Conservation (phyloP, 495 filamentous ascomycete genomes). For the Talaromyces trachyspermus region DNA sequence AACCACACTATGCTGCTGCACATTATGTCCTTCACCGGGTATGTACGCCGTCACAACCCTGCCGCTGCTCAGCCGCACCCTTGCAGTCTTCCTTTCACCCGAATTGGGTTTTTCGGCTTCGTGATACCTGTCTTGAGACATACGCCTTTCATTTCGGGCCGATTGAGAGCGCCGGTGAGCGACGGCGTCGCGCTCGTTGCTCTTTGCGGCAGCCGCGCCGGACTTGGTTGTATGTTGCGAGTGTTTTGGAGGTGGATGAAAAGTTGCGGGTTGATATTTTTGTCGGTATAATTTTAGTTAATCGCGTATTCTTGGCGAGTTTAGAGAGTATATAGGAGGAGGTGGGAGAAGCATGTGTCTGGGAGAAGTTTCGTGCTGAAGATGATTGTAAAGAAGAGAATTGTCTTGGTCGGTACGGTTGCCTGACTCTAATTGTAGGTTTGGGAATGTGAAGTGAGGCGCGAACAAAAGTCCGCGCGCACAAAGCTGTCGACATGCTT, state of each 20-base stretch:
- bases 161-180: constrained; percentile 75
- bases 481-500: not conserved
- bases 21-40: constrained; percentile 95
- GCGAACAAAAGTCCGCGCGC: constrained; percentile 5
- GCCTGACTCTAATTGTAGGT: not conserved
- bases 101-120: constrained; percentile 99
- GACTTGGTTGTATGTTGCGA: constrained; percentile 49
- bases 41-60: constrained; percentile 86
- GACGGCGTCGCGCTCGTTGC: constrained; percentile 70
- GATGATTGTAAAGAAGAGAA: not conserved
- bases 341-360: not conserved
- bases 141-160: constrained; percentile 86
- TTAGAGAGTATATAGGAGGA: not conserved
- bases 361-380: not conserved
- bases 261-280: constrained; percentile 27
- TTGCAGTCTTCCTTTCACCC: constrained; percentile 84
- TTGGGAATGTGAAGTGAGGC: not conserved
- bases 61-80: constrained; percentile 80
- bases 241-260: constrained; percentile 32
- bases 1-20: constrained; percentile 97
- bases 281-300: not conserved
- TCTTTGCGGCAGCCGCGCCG: constrained; percentile 64
- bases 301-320: not conserved
- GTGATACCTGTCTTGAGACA: constrained; percentile 86
- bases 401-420: not conserved